Evolutionary conservation across 345 rosid species (phyloP), one percentile per base, ranked within the genome.

Genomic region (Brassica rapa): DNA sequence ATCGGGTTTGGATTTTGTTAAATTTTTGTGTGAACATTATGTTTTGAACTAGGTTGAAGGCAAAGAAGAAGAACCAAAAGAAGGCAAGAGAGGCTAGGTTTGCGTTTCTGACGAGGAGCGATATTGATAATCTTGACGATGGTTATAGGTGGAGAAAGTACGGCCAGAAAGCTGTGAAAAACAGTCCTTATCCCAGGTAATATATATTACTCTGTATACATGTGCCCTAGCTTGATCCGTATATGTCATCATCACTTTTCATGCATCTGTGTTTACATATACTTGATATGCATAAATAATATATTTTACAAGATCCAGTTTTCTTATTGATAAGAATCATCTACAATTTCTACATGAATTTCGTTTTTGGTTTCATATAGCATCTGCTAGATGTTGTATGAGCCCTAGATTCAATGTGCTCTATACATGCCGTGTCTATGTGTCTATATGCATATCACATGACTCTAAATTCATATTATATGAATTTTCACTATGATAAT

Each of bases 111-210:
- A 96, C 99, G 0, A 89, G 91, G 89, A 93, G 95, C 37, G 98
- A 96, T 70, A 84, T 93, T 43, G 98, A 96, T 85, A 93, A 93
- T 35, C 84, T 96, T 15, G 99, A 96, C 65, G 99, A 96, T 49
- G 98, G 99, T n/a, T 96, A 86, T 75, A 84, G 98, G 41, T 96
- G 99, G 99, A 90, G 99, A 71, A 96, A 96, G 74, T 96, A 96
- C 83, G 99, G 99, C 57, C 99, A 96, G 57, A 96, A 96, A 83
- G 96, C 99, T 70, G 98, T 96, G 56, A 96, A 93, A 75, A 93
- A 93, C 79, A 96, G 98, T 85, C 98, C 97, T 66, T 88, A 84
- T 79, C 99, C 99, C 62, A 90, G 99, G 99, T 96, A 72, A 49
- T 5, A 49, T 29, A 55, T 37, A 73, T 43, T 62, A 71, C 81